Conservation (phyloP, 164 flowering plant species). For the Nelumbo lutea region DNA sequence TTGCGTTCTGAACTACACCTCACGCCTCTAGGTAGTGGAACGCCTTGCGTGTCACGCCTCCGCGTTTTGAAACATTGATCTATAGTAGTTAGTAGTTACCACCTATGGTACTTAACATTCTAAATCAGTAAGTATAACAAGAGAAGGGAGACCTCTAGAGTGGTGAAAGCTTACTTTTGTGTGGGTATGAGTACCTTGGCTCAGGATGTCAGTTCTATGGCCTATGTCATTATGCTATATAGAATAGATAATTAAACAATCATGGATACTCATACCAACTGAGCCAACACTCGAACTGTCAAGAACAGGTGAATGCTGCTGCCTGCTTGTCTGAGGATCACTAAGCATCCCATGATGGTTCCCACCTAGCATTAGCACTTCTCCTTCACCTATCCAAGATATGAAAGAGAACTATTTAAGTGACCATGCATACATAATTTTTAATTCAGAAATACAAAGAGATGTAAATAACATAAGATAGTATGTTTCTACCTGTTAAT, state of each 20-base stretch:
- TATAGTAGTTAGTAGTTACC: too few relatives aligned
- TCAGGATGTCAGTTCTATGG: not conserved
- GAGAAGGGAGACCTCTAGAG: too few relatives aligned
- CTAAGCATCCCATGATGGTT: conserved; percentile 54
- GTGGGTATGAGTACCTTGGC: too few relatives aligned
- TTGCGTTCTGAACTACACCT: too few relatives aligned
- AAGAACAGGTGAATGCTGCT: conserved; percentile 9
- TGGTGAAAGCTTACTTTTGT: too few relatives aligned
- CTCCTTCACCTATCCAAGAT: conserved; percentile 45
- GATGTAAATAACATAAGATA: conserved; percentile 3
- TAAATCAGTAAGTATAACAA: too few relatives aligned
- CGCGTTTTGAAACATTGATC: too few relatives aligned
- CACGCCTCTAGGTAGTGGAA: too few relatives aligned
- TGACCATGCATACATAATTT: not conserved
- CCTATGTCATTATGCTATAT: not conserved
- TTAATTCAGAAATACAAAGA: not conserved
- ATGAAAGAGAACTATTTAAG: not conserved
- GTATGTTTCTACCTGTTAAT: conserved; percentile 42
- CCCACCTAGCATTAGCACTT: conserved; percentile 72
- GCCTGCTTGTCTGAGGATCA: conserved; percentile 28
- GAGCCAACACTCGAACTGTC: conserved; percentile 7
- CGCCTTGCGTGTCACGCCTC: too few relatives aligned
- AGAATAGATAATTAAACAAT: not conserved
- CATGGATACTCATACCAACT: conserved; percentile 13
- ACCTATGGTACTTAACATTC: too few relatives aligned